Conservation (phyloP, 2,329 filamentous ascomycete species). For the Beauveria scarabaeidicola region DNA sequence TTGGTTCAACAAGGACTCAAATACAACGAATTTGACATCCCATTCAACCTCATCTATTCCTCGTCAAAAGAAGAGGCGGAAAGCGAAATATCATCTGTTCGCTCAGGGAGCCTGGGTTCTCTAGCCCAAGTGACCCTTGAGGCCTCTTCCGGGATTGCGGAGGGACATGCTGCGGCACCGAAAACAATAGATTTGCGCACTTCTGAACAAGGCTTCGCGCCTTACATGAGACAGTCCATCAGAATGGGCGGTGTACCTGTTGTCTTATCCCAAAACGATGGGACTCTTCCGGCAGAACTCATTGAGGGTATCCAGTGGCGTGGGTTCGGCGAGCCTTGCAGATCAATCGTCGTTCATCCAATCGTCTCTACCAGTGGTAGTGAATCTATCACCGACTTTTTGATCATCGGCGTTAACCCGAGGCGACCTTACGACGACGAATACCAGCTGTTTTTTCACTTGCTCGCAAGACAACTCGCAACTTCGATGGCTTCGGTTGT, state of each 20-base stretch:
- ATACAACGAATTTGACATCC: slow-evolving; percentile 66
- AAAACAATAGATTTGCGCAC: slow-evolving; percentile 58
- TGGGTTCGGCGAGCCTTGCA: slow-evolving; percentile 63
- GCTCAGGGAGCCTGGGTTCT: slow-evolving; percentile 55
- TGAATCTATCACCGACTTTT: slow-evolving; percentile 66
- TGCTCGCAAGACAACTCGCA: slow-evolving; percentile 66
- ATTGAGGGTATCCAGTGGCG: slow-evolving; percentile 60
- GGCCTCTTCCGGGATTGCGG: slow-evolving; percentile 60
- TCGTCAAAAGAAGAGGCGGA: slow-evolving; percentile 58
- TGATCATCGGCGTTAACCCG: slow-evolving; percentile 72
- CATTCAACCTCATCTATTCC: slow-evolving; percentile 70
- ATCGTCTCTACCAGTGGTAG: slow-evolving; percentile 66
- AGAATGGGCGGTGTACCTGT: slow-evolving; percentile 54
- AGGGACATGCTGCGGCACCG: slow-evolving; percentile 53
- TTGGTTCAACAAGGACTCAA: slow-evolving; percentile 61
- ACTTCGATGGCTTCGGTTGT: slow-evolving; percentile 77
- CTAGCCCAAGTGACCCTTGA: slow-evolving; percentile 61
- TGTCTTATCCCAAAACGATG: slow-evolving; percentile 57
- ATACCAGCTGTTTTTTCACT: slow-evolving; percentile 67
- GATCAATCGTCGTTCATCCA: slow-evolving; percentile 66
- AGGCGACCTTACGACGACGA: slow-evolving; percentile 72
- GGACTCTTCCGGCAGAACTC: slow-evolving; percentile 55
- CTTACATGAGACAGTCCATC: slow-evolving; percentile 70
- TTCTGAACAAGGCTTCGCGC: slow-evolving; percentile 64
- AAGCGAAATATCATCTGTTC: slow-evolving; percentile 62